Evolutionary conservation across 371 early-diverging fungal genomes (phyloP).

Genomic region (Rhizopus arrhizus): DNA sequence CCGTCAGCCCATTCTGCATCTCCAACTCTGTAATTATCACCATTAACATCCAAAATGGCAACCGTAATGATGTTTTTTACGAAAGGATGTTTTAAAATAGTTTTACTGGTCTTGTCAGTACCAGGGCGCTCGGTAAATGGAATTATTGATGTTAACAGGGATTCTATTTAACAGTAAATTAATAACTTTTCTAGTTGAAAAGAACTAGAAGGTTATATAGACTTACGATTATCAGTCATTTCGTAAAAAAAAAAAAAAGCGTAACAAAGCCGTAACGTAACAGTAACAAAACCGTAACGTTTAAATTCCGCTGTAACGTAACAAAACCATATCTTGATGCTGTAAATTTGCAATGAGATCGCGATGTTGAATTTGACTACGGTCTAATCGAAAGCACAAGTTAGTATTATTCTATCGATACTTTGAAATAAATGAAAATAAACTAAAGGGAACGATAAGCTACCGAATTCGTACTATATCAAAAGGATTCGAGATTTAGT

Average conservation of each 20-base stretch:
- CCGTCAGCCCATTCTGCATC: slow-evolving; percentile 19
- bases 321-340: no score
- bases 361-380: no score
- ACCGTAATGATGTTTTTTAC: slow-evolving; percentile 19
- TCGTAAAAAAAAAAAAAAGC: not conserved
- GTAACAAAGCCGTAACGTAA: slow-evolving; percentile 15
- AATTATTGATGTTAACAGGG: slow-evolving; percentile 13
- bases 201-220: slow-evolving; percentile 13
- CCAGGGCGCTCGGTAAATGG: slow-evolving; percentile 18
- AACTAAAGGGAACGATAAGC: no score
- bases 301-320: no score
- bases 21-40: slow-evolving; percentile 20
- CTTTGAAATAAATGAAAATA: no score
- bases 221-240: slow-evolving; percentile 17
- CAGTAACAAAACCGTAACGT: slow-evolving; percentile 8
- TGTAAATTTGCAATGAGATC: no score
- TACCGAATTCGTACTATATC: no score
- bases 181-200: slow-evolving; percentile 15
- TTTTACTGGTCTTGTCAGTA: slow-evolving; percentile 19
- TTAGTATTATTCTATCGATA: no score
- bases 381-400: no score
- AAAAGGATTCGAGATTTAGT: no score
- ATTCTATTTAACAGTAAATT: slow-evolving; percentile 16
- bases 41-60: slow-evolving; percentile 14
- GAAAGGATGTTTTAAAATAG: slow-evolving; percentile 19